Base-by-base conservation (phyloP, 208 protist genomes). In the Lotmaria passim region DNA sequence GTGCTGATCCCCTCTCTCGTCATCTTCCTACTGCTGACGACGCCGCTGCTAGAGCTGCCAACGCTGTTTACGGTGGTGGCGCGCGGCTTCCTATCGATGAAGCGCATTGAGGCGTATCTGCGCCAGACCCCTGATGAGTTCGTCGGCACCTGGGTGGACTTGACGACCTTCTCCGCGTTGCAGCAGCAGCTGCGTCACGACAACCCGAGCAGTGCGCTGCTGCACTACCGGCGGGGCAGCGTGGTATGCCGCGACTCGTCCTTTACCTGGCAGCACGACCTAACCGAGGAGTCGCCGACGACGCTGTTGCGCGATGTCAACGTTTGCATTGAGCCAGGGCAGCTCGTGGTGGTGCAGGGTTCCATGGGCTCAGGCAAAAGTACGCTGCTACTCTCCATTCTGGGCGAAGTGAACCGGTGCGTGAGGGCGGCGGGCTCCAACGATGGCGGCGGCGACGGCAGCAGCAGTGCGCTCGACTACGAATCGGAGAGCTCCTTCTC, bases 301-400 rank as follows among this genome's bases (percentile, higher is more conserved):
- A 61, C 80, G n/a, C 62, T 89, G 24, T 70, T 96, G 55, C 69
- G 52, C 10, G 61, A 90, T 55, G 78, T 96, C 24, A 44, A 77
- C 62, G 70, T 96, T 62, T 66, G 44, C 66, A 67, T 95, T 21
- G n/a, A 78, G 26, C 82, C 79, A 1, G 87, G 91, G 7, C 83
- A 93, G 61, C 71, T 94, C 8, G 80, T 85, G 2, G 76, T 93
- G 17, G 80, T 97, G 43, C 87, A 96, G 38, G 93, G 93, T n/a
- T 73, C 80, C 8, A 81, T 95, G n/a, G 86, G 88, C 17, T 59
- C 69, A 2, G 91, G 91, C 38, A 97, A 97, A 74, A 85, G 75
- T 65, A 86, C 83, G 15, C 69, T 96, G 68, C 69, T 92, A 23
- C 64, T 84, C 17, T 85, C 87, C 44, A 80, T 97, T 30, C 77